These are phyloP conservation scores for Coemansia sp. DNA, from an alignment of 192 early-diverging fungal species.

Conservation along the genomic window DNA sequence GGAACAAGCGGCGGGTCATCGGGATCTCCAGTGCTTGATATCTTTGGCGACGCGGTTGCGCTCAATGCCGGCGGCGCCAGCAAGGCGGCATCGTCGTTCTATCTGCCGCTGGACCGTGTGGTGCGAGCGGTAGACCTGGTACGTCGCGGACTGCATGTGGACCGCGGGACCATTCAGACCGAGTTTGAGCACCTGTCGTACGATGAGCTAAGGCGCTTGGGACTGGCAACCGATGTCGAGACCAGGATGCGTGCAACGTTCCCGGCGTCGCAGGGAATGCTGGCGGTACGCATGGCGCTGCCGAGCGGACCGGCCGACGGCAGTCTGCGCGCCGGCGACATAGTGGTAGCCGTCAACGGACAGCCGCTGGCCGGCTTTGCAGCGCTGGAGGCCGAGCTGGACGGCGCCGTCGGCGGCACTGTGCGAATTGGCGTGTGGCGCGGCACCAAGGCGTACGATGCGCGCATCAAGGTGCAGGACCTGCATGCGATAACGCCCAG, in stretches of 20 bases:
- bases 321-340: conserved; percentile 68
- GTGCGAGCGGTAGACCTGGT: conserved; percentile 65
- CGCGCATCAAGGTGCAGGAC: conserved; percentile 63
- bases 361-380: conserved; percentile 67
- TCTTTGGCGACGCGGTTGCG: conserved; percentile 77
- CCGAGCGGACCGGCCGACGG: conserved; percentile 72
- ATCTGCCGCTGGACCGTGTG: conserved; percentile 73
- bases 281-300: conserved; percentile 62
- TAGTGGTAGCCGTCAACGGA: conserved; percentile 65
- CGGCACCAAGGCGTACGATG: conserved; percentile 54
- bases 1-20: conserved; percentile 77
- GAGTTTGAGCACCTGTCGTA: conserved; percentile 74
- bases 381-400: conserved; percentile 59
- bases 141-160: conserved; percentile 57
- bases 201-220: conserved; percentile 73
- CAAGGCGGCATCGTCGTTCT: conserved; percentile 69
- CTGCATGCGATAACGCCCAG: conserved; percentile 79
- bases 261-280: conserved; percentile 71
- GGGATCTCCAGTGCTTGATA: conserved; percentile 79
- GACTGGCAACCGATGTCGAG: conserved; percentile 66
- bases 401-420: conserved; percentile 57
- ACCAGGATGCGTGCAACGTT: conserved; percentile 63
- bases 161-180: conserved; percentile 75
- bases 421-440: conserved; percentile 63
- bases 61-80: conserved; percentile 69